These are phyloP conservation scores for Tuber magnatum DNA, from an alignment of 495 filamentous ascomycete genomes.

Conservation along the genomic window DNA sequence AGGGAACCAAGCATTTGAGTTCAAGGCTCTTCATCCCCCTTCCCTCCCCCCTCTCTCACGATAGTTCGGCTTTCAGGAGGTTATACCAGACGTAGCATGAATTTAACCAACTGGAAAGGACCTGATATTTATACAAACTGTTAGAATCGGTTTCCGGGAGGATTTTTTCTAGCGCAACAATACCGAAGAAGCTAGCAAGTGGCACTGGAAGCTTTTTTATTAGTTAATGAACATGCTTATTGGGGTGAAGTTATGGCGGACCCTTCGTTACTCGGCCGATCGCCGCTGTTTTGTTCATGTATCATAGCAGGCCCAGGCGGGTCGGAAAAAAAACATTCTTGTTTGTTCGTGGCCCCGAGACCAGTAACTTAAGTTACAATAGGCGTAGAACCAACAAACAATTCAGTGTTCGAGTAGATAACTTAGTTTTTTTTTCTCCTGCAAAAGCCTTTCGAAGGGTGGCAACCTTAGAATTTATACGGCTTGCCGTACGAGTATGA, in stretches of 20 bases:
- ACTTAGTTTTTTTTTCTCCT: not conserved
- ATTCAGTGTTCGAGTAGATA: not conserved
- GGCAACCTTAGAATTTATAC: too few species aligned
- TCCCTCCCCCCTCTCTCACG: not conserved
- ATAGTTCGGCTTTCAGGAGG: too few species aligned
- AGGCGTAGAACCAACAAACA: not conserved
- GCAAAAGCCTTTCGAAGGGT: not conserved
- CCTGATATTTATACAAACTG: too few species aligned
- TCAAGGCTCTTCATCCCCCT: not conserved
- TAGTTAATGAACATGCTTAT: not conserved
- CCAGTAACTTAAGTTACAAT: not conserved
- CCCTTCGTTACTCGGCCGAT: not conserved
- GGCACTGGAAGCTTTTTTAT: not conserved
- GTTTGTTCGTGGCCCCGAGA: not conserved
- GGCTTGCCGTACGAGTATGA: too few species aligned
- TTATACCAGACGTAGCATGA: too few species aligned
- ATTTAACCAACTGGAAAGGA: too few species aligned
- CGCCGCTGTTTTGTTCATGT: not conserved
- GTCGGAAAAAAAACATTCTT: not conserved
- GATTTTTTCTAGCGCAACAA: not conserved
- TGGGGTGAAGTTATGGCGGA: not conserved
- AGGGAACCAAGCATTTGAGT: not conserved
- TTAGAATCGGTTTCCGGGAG: not conserved
- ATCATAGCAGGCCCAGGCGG: not conserved
- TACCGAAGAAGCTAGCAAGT: not conserved